These are phyloP conservation scores for Diaporthe destruens DNA, from an alignment of 2,329 filamentous ascomycete genomes.

Conservation along the genomic window DNA sequence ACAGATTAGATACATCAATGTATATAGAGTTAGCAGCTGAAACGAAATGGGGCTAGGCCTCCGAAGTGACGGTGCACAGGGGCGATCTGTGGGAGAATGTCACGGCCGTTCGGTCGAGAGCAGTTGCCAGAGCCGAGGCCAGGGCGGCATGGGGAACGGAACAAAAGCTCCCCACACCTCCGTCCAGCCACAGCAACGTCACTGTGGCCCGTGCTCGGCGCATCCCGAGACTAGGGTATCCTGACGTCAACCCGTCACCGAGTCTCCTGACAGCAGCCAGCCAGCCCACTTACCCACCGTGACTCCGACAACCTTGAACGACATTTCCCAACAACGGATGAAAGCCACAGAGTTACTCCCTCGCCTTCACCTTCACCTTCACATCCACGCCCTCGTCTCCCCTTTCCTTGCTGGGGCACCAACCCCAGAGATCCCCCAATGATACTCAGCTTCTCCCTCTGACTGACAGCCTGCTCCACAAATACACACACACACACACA, in stretches of 20 bases:
- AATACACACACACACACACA: too few species aligned
- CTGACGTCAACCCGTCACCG: constrained; percentile 3
- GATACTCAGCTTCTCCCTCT: not conserved
- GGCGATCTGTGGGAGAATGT: not conserved
- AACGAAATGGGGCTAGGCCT: not conserved
- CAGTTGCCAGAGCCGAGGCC: too few species aligned
- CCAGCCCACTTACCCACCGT: not conserved
- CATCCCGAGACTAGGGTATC: constrained; percentile 15
- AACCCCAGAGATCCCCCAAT: not conserved
- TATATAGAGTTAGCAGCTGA: too few species aligned
- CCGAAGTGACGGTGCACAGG: not conserved
- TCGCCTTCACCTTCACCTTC: not conserved
- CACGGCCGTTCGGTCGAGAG: not conserved
- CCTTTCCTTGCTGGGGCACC: not conserved
- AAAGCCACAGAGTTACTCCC: not conserved
- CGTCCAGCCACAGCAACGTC: constrained; percentile 4
- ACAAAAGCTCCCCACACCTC: constrained; percentile 29
- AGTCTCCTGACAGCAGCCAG: not conserved
- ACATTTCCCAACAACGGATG: not conserved
- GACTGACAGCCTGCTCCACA: not conserved
- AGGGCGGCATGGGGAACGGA: not conserved
- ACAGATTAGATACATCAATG: not conserved
- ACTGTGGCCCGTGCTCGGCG: constrained; percentile 18
- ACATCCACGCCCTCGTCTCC: not conserved
- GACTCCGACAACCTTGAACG: not conserved